Evolutionary conservation across 2,329 filamentous ascomycete genomes (phyloP), one percentile per base, ranked within the genome.

Genomic region (Leptodontidium sp.): DNA sequence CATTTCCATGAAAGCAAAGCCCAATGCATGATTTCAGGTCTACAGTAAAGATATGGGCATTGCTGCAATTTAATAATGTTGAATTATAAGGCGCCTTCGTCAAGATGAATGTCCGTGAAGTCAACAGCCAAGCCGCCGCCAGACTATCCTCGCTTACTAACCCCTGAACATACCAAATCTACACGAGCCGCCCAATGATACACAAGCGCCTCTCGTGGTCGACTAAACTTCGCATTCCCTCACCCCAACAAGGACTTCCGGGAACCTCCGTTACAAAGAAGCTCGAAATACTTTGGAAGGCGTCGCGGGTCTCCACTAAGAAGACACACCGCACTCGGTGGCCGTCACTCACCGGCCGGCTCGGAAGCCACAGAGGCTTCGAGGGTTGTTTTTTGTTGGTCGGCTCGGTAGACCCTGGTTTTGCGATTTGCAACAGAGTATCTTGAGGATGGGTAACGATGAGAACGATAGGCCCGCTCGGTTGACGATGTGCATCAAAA

Each of bases 351-450:
- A 21, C n/a, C 15, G 15, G 12, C 11, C 43, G 43, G 15, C 45
- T 57, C 29, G 53, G 53, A 32, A 57, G 17, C 29, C 29, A 57
- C 53, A 15, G 29, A 57, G 29, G 32, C 29, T 57, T n/a, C 17
- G 17, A 55, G 32, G 29, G n/a, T 32, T 21, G 53, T 57, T 57
- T 57, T 14, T 32, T 11, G 32, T 35, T 57, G 53, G 53, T 38
- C 53, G 53, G 53, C 53, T 57, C 53, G 53, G 53, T 57, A 38
- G 17, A 17, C 17, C 53, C 53, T 17, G 32, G 53, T 57, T 38
- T 57, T 57, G 53, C 53, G 53, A 57, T 32, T 38, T 57, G 53
- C 53, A 57, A 57, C 53, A 57, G 32, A 38, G 29, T 15, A 2
- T 57, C n/a, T 5, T 57, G 15, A 57, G 26, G 17, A 12, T 38